phyloP scores from a whole-genome alignment of 805 yeast species.

The Cyberlindnera xishuangbannaensis region DNA sequence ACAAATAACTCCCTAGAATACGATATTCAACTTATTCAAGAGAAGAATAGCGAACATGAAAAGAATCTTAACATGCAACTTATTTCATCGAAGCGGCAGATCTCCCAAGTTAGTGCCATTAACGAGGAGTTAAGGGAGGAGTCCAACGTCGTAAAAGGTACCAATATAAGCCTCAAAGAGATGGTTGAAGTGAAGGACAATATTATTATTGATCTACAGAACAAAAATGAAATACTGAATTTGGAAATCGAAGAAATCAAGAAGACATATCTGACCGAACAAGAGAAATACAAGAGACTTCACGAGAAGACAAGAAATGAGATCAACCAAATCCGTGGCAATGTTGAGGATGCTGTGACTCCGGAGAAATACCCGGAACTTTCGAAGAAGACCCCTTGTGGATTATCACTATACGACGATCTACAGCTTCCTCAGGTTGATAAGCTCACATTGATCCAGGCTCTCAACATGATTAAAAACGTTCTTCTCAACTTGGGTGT shows the following conservation, averaged over 20 bases:
- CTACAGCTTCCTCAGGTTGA: slow-evolving; percentile 28
- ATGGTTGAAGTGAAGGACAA: slow-evolving; percentile 11
- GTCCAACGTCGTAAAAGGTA: slow-evolving; percentile 6
- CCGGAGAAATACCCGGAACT: slow-evolving; percentile 26
- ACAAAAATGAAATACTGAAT: slow-evolving; percentile 1
- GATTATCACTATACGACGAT: slow-evolving; percentile 12
- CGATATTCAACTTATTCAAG: no score
- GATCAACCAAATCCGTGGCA: slow-evolving; percentile 19
- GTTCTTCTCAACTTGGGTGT: slow-evolving; percentile 27
- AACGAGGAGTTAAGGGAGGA: slow-evolving; percentile 10
- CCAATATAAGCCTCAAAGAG: slow-evolving; percentile 13
- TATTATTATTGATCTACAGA: not conserved
- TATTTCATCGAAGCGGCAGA: no score
- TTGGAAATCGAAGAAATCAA: slow-evolving; percentile 6
- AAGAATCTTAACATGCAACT: no score
- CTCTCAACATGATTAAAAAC: slow-evolving; percentile 32
- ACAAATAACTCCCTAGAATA: no score
- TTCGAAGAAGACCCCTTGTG: slow-evolving; percentile 10
- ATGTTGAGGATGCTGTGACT: slow-evolving; percentile 18
- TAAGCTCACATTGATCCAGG: slow-evolving; percentile 23
- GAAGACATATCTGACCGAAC: not conserved
- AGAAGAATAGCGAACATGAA: not conserved
- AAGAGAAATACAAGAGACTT: not conserved
- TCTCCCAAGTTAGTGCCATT: slow-evolving; percentile 2
- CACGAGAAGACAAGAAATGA: not conserved